Evolutionary conservation across 2,329 filamentous ascomycete species (phyloP).

Genomic region (Incumbomyces lentus): DNA sequence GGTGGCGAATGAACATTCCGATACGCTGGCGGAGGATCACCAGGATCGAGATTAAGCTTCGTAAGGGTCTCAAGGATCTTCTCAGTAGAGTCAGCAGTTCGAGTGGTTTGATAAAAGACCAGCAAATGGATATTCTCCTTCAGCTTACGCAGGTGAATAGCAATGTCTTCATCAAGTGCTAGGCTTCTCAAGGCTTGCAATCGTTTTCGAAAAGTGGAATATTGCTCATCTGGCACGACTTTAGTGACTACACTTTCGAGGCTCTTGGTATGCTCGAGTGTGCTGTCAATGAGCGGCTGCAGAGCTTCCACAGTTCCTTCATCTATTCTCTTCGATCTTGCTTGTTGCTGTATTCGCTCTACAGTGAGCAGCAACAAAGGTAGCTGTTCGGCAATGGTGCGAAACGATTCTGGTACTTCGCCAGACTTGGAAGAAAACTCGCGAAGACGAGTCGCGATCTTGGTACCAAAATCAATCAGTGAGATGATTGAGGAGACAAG

Average conservation of each 20-base stretch:
- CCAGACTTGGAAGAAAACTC: not conserved
- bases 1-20: no score
- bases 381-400: not conserved
- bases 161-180: slow-evolving; percentile 5
- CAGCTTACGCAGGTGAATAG: not conserved
- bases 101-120: slow-evolving; percentile 5
- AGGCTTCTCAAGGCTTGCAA: slow-evolving; percentile 1
- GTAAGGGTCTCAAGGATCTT: no score
- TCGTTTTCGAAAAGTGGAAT: not conserved
- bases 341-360: slow-evolving; percentile 1
- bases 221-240: not conserved
- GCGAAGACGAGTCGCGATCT: slow-evolving; percentile 5
- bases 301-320: not conserved
- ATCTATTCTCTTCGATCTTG: no score
- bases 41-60: no score
- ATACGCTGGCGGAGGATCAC: no score
- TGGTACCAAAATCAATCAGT: slow-evolving; percentile 1
- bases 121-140: slow-evolving; percentile 1
- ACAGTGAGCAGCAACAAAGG: slow-evolving; percentile 3
- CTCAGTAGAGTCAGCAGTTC: not conserved
- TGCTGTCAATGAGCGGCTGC: not conserved
- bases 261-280: not conserved
- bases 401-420: slow-evolving; percentile 2
- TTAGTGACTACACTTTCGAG: not conserved
- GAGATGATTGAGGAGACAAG: slow-evolving; percentile 7